Percentiles rank a stretch among this genome's conserved stretches.
These are phyloP conservation scores for Paramecium tetraurelia DNA, from an alignment of 73 alveolate genomes.

Conservation along the genomic window DNA sequence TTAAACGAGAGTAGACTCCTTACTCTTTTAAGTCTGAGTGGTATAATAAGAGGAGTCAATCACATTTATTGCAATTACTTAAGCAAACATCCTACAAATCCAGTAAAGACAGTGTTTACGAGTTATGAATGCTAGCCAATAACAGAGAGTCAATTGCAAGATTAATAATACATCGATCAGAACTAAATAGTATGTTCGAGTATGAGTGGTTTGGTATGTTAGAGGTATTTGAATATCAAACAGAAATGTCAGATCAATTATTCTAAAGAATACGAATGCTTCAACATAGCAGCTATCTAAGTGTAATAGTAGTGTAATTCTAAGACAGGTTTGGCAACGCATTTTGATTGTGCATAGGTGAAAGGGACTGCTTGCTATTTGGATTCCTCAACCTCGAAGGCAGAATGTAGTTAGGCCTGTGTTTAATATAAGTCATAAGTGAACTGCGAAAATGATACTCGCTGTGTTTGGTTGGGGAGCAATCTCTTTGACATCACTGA, in stretches of 20 bases:
- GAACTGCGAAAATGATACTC: background rate
- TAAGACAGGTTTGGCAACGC: background rate
- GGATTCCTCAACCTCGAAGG: background rate
- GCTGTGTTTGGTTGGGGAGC: background rate
- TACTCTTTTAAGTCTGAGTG: background rate
- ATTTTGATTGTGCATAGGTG: background rate
- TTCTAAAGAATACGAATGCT: background rate
- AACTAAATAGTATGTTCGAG: background rate
- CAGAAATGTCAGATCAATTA: background rate
- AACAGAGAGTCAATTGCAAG: background rate
- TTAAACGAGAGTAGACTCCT: background rate
- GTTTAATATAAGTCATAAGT: background rate
- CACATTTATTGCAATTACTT: slow-evolving; percentile 22
- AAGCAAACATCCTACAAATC: background rate
- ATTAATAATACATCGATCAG: background rate
- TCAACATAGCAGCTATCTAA: background rate
- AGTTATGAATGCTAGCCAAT: background rate
- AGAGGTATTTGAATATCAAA: background rate
- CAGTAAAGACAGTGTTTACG: background rate
- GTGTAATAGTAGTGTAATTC: background rate
- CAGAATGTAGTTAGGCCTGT: background rate
- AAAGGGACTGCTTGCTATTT: background rate
- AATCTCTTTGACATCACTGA: background rate
- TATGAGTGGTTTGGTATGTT: background rate
- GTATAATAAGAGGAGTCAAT: background rate